Evolutionary conservation across 257 asterid genomes (phyloP).

Genomic region (Solanum arcanum): DNA sequence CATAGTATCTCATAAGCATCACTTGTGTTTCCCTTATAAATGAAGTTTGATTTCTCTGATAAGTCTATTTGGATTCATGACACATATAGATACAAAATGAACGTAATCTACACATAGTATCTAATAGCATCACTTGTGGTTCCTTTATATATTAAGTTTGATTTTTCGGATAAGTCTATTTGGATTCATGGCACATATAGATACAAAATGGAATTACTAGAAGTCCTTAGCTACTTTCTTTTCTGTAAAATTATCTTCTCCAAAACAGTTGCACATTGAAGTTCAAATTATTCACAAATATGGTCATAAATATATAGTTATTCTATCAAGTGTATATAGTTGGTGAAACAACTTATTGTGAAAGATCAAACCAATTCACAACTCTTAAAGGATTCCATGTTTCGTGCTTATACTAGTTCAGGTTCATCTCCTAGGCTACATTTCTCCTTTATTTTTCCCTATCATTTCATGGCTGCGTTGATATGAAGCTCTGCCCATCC

Average conservation of each 20-base stretch:
- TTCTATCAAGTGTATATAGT: neutral
- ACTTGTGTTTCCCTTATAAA: neutral
- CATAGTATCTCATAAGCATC: neutral
- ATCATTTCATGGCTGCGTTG: neutral
- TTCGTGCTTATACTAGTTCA: neutral
- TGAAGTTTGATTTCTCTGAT: neutral
- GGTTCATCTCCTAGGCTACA: neutral
- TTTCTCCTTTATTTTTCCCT: neutral
- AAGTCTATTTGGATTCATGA: neutral
- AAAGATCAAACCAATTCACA: neutral
- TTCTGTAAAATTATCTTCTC: neutral
- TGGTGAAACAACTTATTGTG: neutral
- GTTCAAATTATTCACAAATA: neutral
- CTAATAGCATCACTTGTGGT: neutral
- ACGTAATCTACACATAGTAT: neutral
- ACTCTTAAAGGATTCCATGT: neutral
- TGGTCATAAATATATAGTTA: neutral
- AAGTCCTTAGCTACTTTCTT: neutral
- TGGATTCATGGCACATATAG: neutral
- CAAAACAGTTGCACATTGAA: neutral
- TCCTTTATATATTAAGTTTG: neutral
- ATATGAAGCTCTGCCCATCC: neutral
- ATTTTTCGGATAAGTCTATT: neutral
- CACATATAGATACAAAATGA: neutral
- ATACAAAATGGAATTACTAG: neutral